Evolutionary conservation across 345 rosid genomes (phyloP), one percentile per base, ranked within the genome.

Genomic region (Salix suchowensis): DNA sequence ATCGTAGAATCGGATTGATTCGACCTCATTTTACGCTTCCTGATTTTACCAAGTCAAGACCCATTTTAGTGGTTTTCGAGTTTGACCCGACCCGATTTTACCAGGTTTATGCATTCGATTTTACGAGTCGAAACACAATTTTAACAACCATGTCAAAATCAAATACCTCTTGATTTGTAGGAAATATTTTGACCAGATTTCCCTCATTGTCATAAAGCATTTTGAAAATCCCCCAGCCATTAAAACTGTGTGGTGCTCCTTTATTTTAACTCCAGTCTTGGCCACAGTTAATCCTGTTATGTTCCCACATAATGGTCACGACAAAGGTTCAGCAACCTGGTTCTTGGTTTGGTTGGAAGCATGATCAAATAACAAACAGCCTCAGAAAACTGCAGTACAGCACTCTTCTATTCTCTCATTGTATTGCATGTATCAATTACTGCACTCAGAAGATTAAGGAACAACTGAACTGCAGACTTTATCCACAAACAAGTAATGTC

Each of bases 401-500:
- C 34, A 32, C 13, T 42, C 46, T 11, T 42, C 14, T 42, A 42
- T 55, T 55, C 18, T 55, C 62, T 55, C 4, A 6, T 58, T 3
- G 28, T 14, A 55, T 23, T 58, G 64, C 64, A 10, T 4, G 11
- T 12, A 46, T 32, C 46, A 66, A n/a, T n/a, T 32, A 32, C 34
- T 32, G 32, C 58, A 30, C 71, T 39, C 68, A 68, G 60, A 24
- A 32, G 23, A 58, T 40, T 26, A 15, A 77, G 42, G n/a, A 65
- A 5, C 65, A 0, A 36, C 71, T 64, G 50, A 48, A 58, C 64
- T 58, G 64, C 61, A 24, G 26, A 46, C 48, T 58, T 70, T 58
- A 64, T 75, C 69, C 36, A 36, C 72, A 77, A 67, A 28, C 46
- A 66, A 28, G 71, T 42, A n/a, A 64, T 19, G 19, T 72, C 42